Evolutionary conservation across 345 rosid species (phyloP).

Genomic region (Arabis hirsuta): DNA sequence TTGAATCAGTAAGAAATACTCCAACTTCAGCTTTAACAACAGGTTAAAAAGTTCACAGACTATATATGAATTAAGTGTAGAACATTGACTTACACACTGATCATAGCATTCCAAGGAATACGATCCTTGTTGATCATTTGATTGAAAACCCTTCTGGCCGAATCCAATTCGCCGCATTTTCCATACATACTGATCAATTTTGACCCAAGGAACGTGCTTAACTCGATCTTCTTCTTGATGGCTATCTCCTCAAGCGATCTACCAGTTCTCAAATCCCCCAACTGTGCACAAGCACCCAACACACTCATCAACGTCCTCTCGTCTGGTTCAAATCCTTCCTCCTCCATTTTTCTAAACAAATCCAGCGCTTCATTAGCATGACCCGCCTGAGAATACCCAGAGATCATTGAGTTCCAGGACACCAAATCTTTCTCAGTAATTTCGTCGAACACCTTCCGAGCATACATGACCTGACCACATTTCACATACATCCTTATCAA

Average conservation of each 20-base stretch:
- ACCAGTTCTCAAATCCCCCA: slow-evolving; percentile 75
- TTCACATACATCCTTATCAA: slow-evolving; percentile 65
- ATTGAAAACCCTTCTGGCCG: slow-evolving; percentile 75
- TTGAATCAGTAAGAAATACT: neutral
- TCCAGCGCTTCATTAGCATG: slow-evolving; percentile 59
- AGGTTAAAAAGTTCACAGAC: neutral
- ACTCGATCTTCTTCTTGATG: slow-evolving; percentile 49
- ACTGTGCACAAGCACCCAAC: slow-evolving; percentile 70
- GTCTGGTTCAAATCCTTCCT: slow-evolving; percentile 62
- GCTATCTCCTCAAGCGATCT: slow-evolving; percentile 62
- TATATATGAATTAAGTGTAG: neutral
- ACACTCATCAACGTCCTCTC: slow-evolving; percentile 85
- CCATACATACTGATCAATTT: slow-evolving; percentile 82
- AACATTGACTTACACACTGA: slow-evolving; percentile 63
- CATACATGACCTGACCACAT: slow-evolving; percentile 47
- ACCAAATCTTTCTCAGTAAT: slow-evolving; percentile 63
- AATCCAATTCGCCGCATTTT: slow-evolving; percentile 74
- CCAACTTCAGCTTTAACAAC: neutral
- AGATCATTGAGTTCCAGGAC: slow-evolving; percentile 93
- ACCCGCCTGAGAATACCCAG: slow-evolving; percentile 79
- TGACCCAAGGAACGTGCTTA: slow-evolving; percentile 62
- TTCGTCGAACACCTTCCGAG: slow-evolving; percentile 80
- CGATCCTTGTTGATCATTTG: slow-evolving; percentile 63
- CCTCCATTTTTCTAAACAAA: slow-evolving; percentile 67
- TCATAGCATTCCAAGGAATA: slow-evolving; percentile 88